Evolutionary conservation across 139 green algal species (phyloP).

Genomic region (Parachlorella kessleri): DNA sequence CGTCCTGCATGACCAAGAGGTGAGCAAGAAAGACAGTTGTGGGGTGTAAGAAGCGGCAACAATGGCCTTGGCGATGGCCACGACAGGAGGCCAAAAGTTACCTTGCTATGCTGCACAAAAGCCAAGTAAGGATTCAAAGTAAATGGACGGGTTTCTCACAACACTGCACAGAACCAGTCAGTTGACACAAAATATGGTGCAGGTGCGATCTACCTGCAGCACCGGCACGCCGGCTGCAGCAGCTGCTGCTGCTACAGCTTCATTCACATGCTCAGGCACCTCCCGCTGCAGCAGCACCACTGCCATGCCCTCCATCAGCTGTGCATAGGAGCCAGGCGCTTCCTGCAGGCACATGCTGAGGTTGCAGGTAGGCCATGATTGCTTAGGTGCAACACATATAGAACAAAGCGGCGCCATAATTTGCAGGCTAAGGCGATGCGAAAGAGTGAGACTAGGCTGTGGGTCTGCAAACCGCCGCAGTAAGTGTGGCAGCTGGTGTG

Average conservation of each 20-base stretch:
- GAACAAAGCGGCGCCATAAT: too few relatives aligned
- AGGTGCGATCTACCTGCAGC: conserved; percentile 40
- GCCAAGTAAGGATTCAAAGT: not conserved
- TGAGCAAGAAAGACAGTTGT: too few relatives aligned
- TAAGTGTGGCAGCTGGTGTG: too few relatives aligned
- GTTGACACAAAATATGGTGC: too few relatives aligned
- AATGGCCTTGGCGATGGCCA: not conserved
- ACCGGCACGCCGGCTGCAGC: conserved; percentile 49
- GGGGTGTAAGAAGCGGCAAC: not conserved
- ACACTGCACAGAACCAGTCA: not conserved
- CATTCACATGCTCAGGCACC: conserved; percentile 75
- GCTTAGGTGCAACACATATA: too few relatives aligned
- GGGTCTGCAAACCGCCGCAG: too few relatives aligned
- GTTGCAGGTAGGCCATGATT: too few relatives aligned
- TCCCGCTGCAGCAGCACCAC: conserved; percentile 77
- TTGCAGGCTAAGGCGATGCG: too few relatives aligned
- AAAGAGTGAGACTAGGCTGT: too few relatives aligned
- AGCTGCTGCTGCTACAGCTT: conserved; percentile 48
- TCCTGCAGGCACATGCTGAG: too few relatives aligned
- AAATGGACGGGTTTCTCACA: not conserved
- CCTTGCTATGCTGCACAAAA: not conserved
- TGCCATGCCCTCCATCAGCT: conserved; percentile 25
- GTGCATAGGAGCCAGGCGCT: not conserved
- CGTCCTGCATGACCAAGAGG: conserved; percentile 53
- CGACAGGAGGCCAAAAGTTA: not conserved